Conservation (phyloP, 2,329 filamentous ascomycete species). For the Fonsecaea erecta region DNA sequence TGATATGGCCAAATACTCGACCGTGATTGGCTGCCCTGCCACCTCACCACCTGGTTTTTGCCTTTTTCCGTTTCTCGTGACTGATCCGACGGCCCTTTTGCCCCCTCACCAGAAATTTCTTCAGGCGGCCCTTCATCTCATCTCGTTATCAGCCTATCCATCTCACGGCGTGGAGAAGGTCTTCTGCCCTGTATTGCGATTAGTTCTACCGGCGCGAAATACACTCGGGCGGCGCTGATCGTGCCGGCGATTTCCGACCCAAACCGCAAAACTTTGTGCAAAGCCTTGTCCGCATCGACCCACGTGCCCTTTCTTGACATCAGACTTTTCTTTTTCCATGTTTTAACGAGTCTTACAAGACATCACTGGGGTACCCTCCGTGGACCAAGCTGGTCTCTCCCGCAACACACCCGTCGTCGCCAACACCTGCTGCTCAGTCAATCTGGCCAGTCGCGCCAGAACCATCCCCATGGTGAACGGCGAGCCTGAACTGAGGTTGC, state of each 20-base stretch:
- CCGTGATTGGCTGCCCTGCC: slow-evolving; percentile 27
- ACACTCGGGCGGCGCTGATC: neutral
- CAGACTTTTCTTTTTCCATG: slow-evolving; percentile 10
- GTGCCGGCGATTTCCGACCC: slow-evolving; percentile 28
- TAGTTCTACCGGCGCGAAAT: neutral
- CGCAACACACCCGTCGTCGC: neutral
- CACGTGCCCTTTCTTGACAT: slow-evolving; percentile 19
- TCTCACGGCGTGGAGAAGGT: slow-evolving; percentile 5
- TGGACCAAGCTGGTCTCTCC: neutral
- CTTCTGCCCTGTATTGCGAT: neutral
- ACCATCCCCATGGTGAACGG: slow-evolving; percentile 25
- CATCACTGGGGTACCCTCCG: neutral
- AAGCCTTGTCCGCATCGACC: slow-evolving; percentile 26
- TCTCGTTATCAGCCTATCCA: slow-evolving; percentile 5
- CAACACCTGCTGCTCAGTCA: neutral
- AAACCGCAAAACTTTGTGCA: slow-evolving; percentile 23
- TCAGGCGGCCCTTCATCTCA: slow-evolving; percentile 7
- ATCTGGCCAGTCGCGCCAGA: neutral
- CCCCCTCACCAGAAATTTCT: slow-evolving; percentile 17
- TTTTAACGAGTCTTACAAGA: neutral
- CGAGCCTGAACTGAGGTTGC: slow-evolving; percentile 25
- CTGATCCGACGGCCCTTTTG: neutral
- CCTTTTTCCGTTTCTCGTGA: slow-evolving; percentile 12
- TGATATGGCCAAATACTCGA: slow-evolving; percentile 10
- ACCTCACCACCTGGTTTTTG: slow-evolving; percentile 11